Evolutionary conservation across 1,284 basidiomycete species (phyloP), one percentile per base, ranked within the genome.

Genomic region (Cutaneotrichosporon cyanovorans): DNA sequence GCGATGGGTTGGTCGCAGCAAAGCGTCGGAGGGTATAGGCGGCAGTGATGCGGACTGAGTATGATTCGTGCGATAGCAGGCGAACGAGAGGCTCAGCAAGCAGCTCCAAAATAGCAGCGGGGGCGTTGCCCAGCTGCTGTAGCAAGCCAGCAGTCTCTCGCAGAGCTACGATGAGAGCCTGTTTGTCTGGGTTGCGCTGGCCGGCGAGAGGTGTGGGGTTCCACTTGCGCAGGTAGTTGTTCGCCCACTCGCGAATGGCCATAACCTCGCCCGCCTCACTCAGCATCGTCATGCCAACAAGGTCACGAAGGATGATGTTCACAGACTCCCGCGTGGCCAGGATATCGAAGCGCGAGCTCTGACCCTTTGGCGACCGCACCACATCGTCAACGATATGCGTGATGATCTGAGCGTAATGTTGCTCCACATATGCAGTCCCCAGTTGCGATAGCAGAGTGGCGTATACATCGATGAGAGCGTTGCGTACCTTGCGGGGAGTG

Each of bases 241-340:
- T 81, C 0, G 85, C 82, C 39, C 96, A 74, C 56, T 93, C 90
- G 57, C 87, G 83, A 23, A 96, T 86, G 0, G 92, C 93, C 30
- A 78, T 76, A 40, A 96, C 92, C 70, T 97, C 92, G 0, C 85
- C 90, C 57, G 90, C 87, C 63, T 97, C 92, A 47, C 85, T 85
- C 40, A 98, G 73, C 77, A 97, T 83, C 45, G 89, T 76, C 5
- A 85, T 81, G 1, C 87, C 89, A 39, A 98, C 81, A 23, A 96
- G 78, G 58, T 93, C 87, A 36, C 90, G 77, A 28, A 97, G 72
- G 10, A 97, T 64, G 30, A 89, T 77, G 2, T 80, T 80, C 28
- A 90, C 82, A 7, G 87, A 75, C 32, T 82, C 83, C 15, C 87
- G 78, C 2, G 85, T 76, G 5, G 84, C 74, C 8, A 96, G 70